Conservation (phyloP, 768 basidiomycete genomes). For the Auriscalpium microsporum region DNA sequence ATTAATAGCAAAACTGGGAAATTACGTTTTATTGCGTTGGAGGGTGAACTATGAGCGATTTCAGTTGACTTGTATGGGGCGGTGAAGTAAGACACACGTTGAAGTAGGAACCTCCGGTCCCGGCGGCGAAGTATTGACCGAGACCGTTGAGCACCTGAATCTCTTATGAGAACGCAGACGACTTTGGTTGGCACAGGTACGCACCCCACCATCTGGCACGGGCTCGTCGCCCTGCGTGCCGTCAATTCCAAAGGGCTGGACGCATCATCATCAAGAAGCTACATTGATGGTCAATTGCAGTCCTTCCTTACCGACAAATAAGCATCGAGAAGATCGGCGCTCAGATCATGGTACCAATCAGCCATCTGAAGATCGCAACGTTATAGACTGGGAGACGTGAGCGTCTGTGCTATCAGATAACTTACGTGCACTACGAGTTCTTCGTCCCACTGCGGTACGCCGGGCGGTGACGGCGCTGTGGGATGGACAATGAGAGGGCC, state of each 20-base stretch:
- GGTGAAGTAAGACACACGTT: constrained; percentile 15
- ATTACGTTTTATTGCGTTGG: constrained; percentile 23
- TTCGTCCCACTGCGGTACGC: constrained; percentile 29
- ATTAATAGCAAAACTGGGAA: background rate
- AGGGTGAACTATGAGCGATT: constrained; percentile 24
- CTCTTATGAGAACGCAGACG: background rate
- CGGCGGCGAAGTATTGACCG: constrained; percentile 20
- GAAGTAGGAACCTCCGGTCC: constrained; percentile 23
- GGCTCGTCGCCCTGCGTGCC: constrained; percentile 27
- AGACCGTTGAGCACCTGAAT: constrained; percentile 25
- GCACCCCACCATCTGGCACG: constrained; percentile 25
- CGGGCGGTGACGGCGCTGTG: constrained; percentile 23
- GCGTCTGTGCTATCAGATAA: background rate
- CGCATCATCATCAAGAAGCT: background rate
- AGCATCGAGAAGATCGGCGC: constrained; percentile 17
- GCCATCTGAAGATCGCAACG: constrained; percentile 24
- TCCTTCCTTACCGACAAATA: constrained; percentile 18
- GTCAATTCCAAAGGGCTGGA: constrained; percentile 22
- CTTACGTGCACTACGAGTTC: constrained; percentile 25
- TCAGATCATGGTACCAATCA: constrained; percentile 26
- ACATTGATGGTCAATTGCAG: background rate
- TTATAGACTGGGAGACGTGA: background rate
- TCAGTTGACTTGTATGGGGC: constrained; percentile 4
- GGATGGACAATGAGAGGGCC: constrained; percentile 42
- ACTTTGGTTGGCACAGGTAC: background rate